A percentile compares a stretch with the other conserved stretches of the same genome.
Conservation (phyloP, 768 basidiomycete species). For the Asterophora lycoperdoides region DNA sequence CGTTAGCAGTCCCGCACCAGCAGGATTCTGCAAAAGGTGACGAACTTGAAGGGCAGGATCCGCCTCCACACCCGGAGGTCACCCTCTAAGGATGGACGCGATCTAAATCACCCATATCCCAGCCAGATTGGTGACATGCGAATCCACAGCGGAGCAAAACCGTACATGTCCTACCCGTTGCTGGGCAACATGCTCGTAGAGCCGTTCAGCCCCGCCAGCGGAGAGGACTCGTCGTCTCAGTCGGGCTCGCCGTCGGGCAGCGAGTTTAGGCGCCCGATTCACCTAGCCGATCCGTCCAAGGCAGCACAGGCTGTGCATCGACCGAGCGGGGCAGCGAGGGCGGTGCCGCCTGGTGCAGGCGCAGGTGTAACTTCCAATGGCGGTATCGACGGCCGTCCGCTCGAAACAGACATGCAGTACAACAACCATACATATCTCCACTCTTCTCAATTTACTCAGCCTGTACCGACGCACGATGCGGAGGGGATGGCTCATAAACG, state of each 20-base stretch:
- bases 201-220: slow-evolving; percentile 17
- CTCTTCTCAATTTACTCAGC: too few species aligned
- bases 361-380: background rate
- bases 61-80: slow-evolving; percentile 23
- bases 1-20: slow-evolving; percentile 24
- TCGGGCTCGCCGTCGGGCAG: slow-evolving; percentile 11
- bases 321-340: background rate
- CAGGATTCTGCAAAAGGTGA: slow-evolving; percentile 38
- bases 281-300: background rate
- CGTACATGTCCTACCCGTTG: slow-evolving; percentile 45
- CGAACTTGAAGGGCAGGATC: slow-evolving; percentile 32
- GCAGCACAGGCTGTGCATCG: background rate
- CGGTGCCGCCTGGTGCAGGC: background rate
- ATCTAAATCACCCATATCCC: slow-evolving; percentile 23
- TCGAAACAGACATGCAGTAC: background rate
- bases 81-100: slow-evolving; percentile 19
- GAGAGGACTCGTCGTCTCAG: slow-evolving; percentile 21
- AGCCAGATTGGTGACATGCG: slow-evolving; percentile 14
- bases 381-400: background rate
- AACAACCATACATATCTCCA: too few species aligned
- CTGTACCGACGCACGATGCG: too few species aligned
- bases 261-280: slow-evolving; percentile 3
- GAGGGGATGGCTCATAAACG: too few species aligned
- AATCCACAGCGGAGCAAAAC: slow-evolving; percentile 27
- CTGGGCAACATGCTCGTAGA: slow-evolving; percentile 23